phyloP scores from a whole-genome alignment of 352 stramenopile species.

The Discostella stelligera region DNA sequence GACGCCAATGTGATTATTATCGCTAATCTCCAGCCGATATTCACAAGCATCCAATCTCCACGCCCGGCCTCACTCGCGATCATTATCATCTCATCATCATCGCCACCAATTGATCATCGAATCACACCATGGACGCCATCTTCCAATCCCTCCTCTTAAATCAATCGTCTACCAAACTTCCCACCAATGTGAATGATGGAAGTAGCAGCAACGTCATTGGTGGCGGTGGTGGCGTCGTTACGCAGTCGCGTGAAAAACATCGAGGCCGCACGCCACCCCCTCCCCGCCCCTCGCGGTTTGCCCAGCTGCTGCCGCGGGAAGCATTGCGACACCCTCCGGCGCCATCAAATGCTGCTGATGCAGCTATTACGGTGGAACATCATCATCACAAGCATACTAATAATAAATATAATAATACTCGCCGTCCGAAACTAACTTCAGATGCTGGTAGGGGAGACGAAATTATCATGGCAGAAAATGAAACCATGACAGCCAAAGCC shows the following conservation, averaged over 20 bases:
- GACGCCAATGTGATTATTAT: too few relatives aligned
- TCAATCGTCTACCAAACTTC: not conserved
- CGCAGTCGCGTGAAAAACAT: not conserved
- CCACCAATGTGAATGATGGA: not conserved
- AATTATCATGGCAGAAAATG: not conserved
- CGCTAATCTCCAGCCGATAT: too few relatives aligned
- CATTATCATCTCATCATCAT: too few relatives aligned
- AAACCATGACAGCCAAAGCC: not conserved
- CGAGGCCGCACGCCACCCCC: not conserved
- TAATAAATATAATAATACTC: too few relatives aligned
- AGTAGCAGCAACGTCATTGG: not conserved
- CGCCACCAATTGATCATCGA: too few relatives aligned
- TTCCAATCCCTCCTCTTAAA: slow-evolving; percentile 51
- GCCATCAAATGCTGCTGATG: not conserved
- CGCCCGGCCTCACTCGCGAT: too few relatives aligned
- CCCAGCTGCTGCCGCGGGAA: slow-evolving; percentile 29
- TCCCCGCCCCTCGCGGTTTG: slow-evolving; percentile 25
- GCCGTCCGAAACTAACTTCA: not conserved
- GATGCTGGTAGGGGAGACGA: not conserved
- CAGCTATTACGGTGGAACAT: not conserved
- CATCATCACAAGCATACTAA: not conserved
- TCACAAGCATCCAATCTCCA: too few relatives aligned
- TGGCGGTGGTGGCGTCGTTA: not conserved
- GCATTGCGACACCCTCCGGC: slow-evolving; percentile 11
- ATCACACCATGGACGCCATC: slow-evolving; percentile 34